Conservation (phyloP, 345 rosid genomes). For the Citrus reticulata region DNA sequence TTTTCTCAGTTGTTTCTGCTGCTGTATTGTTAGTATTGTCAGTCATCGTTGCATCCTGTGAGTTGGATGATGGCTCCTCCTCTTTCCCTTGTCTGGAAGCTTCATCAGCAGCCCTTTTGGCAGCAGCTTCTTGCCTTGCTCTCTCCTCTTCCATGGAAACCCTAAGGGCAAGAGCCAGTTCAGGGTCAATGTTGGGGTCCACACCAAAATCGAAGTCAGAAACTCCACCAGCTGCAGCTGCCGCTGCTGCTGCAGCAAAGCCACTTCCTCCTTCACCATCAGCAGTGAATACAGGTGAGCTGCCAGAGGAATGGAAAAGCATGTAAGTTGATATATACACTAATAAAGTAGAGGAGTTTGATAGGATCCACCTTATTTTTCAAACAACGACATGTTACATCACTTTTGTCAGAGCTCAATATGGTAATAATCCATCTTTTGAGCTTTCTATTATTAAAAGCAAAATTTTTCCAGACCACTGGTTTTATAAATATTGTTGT, state of each 20-base stretch:
- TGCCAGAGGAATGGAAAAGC: conserved; percentile 25
- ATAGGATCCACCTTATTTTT: neutral
- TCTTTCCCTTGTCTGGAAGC: conserved; percentile 48
- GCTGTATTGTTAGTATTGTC: conserved; percentile 14
- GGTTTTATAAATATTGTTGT: neutral
- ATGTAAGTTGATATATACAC: neutral
- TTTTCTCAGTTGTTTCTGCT: conserved; percentile 37
- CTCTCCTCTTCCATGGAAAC: conserved; percentile 90
- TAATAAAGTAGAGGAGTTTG: neutral
- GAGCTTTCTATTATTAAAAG: neutral
- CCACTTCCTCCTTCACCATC: conserved; percentile 76
- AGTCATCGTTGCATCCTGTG: conserved; percentile 42
- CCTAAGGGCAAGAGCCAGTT: conserved; percentile 78
- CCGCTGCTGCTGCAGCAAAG: conserved; percentile 63
- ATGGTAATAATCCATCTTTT: neutral
- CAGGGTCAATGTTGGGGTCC: conserved; percentile 81
- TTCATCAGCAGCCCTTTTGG: conserved; percentile 68
- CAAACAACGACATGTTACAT: neutral
- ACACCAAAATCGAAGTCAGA: conserved; percentile 68
- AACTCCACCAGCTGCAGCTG: conserved; percentile 61
- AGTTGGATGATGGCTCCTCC: conserved; percentile 43
- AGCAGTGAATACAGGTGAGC: conserved; percentile 67
- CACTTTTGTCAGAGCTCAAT: neutral
- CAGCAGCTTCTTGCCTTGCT: conserved; percentile 89
- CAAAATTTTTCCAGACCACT: neutral